A percentile compares a stretch with the other conserved stretches of the same genome.
phyloP scores from a whole-genome alignment of 2,329 filamentous ascomycete species.

The Verticillium nubilum region DNA sequence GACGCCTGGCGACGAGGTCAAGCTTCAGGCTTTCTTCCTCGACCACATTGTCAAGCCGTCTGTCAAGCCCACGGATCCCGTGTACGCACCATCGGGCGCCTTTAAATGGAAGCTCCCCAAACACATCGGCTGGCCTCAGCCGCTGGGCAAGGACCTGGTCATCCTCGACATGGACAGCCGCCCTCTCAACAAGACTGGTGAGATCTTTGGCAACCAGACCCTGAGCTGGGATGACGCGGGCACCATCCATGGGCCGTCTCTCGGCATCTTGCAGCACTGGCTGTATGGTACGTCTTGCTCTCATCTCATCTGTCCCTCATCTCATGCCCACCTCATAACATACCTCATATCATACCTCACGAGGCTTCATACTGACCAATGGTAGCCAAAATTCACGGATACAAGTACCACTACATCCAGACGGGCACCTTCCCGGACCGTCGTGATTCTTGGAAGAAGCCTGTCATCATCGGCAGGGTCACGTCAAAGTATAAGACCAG shows the following conservation, averaged over 20 bases:
- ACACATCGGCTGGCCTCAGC: constrained; percentile 22
- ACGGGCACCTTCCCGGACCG: constrained; percentile 31
- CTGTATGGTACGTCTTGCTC: constrained; percentile 27
- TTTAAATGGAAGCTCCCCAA: constrained; percentile 23
- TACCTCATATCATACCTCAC: background rate
- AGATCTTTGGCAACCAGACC: constrained; percentile 25
- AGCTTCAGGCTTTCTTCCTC: constrained; percentile 25
- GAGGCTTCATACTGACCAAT: constrained; percentile 9
- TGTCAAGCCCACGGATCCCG: constrained; percentile 16
- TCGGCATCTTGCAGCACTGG: constrained; percentile 38
- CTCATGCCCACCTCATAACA: background rate
- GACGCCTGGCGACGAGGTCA: constrained; percentile 2
- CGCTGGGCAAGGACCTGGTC: constrained; percentile 32
- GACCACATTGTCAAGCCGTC: constrained; percentile 23
- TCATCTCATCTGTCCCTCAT: background rate
- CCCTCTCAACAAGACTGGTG: constrained; percentile 25
- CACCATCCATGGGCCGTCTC: constrained; percentile 28
- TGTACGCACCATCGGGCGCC: constrained; percentile 24
- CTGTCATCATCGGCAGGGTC: constrained; percentile 32
- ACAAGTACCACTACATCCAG: constrained; percentile 40
- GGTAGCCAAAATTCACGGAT: constrained; percentile 37
- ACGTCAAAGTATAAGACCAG: constrained; percentile 35
- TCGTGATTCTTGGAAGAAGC: constrained; percentile 40
- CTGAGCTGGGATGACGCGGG: constrained; percentile 29
- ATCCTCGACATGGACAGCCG: constrained; percentile 40